phyloP scores from a whole-genome alignment of 306 rosid species.

The Lathyrus aphaca region DNA sequence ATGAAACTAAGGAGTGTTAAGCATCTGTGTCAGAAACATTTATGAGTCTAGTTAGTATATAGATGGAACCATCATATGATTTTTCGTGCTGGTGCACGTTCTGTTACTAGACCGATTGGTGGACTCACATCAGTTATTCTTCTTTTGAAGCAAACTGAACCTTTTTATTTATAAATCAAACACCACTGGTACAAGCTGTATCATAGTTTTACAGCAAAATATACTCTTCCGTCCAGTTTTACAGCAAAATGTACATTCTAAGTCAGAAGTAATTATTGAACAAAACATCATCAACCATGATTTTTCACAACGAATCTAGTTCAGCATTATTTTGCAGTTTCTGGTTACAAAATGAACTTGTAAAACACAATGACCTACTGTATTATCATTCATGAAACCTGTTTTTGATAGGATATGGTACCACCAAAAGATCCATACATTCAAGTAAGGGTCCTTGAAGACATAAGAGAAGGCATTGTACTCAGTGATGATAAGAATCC shows the following conservation, averaged over 20 bases:
- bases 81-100: conserved; percentile 26
- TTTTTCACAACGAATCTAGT: background rate
- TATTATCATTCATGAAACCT: conserved; percentile 20
- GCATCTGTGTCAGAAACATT: background rate
- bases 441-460: conserved; percentile 88
- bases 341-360: conserved; percentile 7
- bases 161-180: too few species aligned
- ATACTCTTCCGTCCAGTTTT: too few species aligned
- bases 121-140: background rate
- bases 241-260: background rate
- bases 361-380: background rate
- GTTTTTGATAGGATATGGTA: conserved; percentile 82
- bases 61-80: background rate
- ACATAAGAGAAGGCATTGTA: conserved; percentile 75
- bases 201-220: too few species aligned
- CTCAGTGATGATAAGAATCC: conserved; percentile 79
- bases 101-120: conserved; percentile 19
- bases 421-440: conserved; percentile 97
- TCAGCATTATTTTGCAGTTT: conserved; percentile 3
- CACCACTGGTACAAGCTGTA: too few species aligned
- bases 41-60: conserved; percentile 28
- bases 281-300: background rate
- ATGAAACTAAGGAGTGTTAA: conserved; percentile 23
- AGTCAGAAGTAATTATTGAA: background rate
- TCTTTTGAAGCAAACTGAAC: too few species aligned